Evolutionary conservation across 2,329 filamentous ascomycete species (phyloP), one percentile per base, ranked within the genome.

Genomic region (Drechslerella coelobrocha): DNA sequence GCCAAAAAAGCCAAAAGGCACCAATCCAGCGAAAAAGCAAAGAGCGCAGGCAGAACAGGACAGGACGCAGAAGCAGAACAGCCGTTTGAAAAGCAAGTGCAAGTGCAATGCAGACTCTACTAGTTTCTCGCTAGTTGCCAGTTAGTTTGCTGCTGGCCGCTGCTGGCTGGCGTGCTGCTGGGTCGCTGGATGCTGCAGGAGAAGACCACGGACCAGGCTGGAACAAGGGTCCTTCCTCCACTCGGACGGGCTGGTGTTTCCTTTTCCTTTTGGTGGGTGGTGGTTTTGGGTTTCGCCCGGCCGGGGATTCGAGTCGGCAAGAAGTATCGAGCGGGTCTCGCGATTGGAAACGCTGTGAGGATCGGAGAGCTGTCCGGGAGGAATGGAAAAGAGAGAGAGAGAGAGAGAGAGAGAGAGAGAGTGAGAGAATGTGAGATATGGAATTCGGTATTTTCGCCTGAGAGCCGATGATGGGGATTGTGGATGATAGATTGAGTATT

Each of bases 151-250:
- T 34, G 29, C 29, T 34, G 29, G 29, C 29, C 29, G 29, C n/a
- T n/a, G n/a, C n/a, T n/a, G n/a, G n/a, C n/a, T n/a, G n/a, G n/a
- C n/a, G n/a, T n/a, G n/a, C n/a, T n/a, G n/a, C n/a, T n/a, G n/a
- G n/a, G n/a, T n/a, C n/a, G 29, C 6, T 34, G 29, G 29, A 34
- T 34, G 50, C 50, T 53, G 50, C 50, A 53, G 50, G 50, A 53
- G 50, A 34, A 9, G 24, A 53, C 50, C 26, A 37, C 26, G 26
- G 27, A 53, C 50, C 50, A 53, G 27, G 50, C 52, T 39, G 52
- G 52, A 26, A 55, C 17, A 55, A 53, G 27, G 50, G 50, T 37
- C 34, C 34, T 39, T 10, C 34, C 34, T 39, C 34, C 34, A 39
- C 34, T 39, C 34, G 34, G 12, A 14, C 34, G 4, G 12, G 34